Base-by-base conservation (phyloP, 768 basidiomycete genomes). In the Multifurca ochricompacta region DNA sequence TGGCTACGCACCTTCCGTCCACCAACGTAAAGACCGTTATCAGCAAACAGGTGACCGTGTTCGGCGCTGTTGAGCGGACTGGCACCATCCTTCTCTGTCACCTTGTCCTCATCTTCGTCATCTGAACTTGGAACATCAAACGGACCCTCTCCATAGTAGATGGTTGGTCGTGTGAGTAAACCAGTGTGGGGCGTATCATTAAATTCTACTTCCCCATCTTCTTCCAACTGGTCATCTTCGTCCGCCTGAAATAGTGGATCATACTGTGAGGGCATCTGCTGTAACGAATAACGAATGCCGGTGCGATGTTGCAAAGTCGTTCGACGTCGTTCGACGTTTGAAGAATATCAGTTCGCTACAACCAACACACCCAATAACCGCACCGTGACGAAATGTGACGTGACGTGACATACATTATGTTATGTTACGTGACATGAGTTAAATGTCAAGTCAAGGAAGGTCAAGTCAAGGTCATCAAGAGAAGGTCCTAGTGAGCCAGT, bases 51-150 rank as follows among this genome's bases (percentile, higher is more conserved):
- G 14, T 59, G 54, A 7, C 63, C 67, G 21, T 61, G 60, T 59
- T 73, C 64, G 27, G 68, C 65, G 23, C 59, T 53, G 40, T 63
- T 54, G 51, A 69, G 61, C 41, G 70, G 56, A 47, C 60, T 27
- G 34, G 58, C 52, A 3, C 48, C 62, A 1, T 68, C 64, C 64
- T 84, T 83, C 57, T 79, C 79, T 30, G 78, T 58, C 18, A 81
- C 70, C 7, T 72, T 66, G 30, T 75, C 77, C 25, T 78, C 76
- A 52, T 83, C 85, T n/a, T 84, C 84, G 48, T 83, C 84, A 44
- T 83, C 83, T n/a, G 87, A 88, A 62, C 84, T 86, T 6, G 87
- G 85, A 19, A 83, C 76, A 59, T 87, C 84, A 63, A 89, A 91
- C 0, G 80, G 75, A 0, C 87, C 86, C 18, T 89, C 87, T 28